Evolutionary conservation across 495 filamentous ascomycete genomes (phyloP).

Genomic region (Talaromyces borbonicus): DNA sequence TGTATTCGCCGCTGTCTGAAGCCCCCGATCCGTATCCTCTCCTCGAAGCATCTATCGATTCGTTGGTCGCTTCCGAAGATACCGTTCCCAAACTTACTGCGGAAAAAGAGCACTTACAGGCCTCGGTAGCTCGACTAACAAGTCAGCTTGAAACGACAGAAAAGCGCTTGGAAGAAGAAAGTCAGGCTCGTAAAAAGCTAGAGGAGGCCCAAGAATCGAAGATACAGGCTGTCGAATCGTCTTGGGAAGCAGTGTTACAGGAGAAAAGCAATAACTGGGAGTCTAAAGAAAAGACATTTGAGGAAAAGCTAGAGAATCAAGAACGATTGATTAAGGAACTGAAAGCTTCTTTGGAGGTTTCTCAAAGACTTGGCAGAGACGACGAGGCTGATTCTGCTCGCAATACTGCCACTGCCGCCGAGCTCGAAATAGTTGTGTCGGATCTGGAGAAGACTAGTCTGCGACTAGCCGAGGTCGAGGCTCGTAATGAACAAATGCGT

Average conservation of each 20-base stretch:
- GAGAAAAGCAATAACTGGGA: conserved; percentile 97
- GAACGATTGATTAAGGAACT: conserved; percentile 87
- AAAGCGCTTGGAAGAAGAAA: conserved; percentile 61
- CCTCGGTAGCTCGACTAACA: conserved; percentile 70
- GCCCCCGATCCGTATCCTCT: conserved; percentile 95
- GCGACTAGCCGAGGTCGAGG: conserved; percentile 82
- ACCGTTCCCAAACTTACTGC: conserved; percentile 76
- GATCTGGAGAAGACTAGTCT: conserved; percentile 86
- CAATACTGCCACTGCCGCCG: conserved; percentile 66
- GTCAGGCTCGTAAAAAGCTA: conserved; percentile 56
- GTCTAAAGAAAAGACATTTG: conserved; percentile 82
- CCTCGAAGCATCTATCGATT: conserved; percentile 91
- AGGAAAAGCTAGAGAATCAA: conserved; percentile 90
- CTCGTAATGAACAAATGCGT: conserved; percentile 86
- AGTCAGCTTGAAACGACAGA: conserved; percentile 85
- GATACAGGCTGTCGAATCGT: conserved; percentile 78
- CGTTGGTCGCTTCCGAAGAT: conserved; percentile 81
- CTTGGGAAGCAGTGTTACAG: conserved; percentile 83
- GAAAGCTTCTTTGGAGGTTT: conserved; percentile 95
- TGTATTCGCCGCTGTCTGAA: conserved; percentile 89
- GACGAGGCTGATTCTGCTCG: conserved; percentile 50
- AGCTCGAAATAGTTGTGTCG: conserved; percentile 84
- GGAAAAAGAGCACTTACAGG: conserved; percentile 80
- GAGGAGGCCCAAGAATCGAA: conserved; percentile 67
- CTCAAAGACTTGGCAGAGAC: conserved; percentile 70